Percentiles rank a stretch among this genome's conserved stretches.
Evolutionary conservation across 768 basidiomycete species (phyloP).

Genomic region (Boletus patriciae): DNA sequence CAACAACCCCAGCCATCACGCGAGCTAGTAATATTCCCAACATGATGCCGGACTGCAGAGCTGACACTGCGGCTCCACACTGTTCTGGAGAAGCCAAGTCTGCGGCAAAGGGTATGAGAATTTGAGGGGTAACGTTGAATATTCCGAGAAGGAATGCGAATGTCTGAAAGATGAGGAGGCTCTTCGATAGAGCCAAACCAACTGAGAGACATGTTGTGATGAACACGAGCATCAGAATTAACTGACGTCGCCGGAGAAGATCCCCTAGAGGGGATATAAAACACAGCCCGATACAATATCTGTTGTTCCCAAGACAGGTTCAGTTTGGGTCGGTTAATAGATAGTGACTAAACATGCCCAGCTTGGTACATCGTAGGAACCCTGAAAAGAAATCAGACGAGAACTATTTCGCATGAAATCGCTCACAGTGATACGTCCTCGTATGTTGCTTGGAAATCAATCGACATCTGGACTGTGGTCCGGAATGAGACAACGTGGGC

Average conservation of each 20-base stretch:
- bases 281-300: conserved; percentile 35
- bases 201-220: conserved; percentile 38
- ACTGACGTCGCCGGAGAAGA: conserved; percentile 41
- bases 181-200: conserved; percentile 37
- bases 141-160: conserved; percentile 41
- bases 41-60: conserved; percentile 31
- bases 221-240: conserved; percentile 39
- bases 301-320: not conserved
- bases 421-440: conserved; percentile 33
- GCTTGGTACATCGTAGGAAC: conserved; percentile 66
- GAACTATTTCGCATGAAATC: not conserved
- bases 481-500: not conserved
- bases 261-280: conserved; percentile 47
- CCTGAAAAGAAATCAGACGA: conserved; percentile 30
- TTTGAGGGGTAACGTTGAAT: conserved; percentile 40
- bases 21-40: conserved; percentile 28
- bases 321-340: not conserved
- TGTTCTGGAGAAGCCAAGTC: conserved; percentile 40
- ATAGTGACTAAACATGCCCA: conserved; percentile 41
- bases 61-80: conserved; percentile 24
- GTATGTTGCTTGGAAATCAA: conserved; percentile 36
- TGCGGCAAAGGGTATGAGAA: conserved; percentile 42
- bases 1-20: conserved; percentile 39
- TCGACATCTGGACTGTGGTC: conserved; percentile 33
- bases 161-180: conserved; percentile 33